phyloP scores from a whole-genome alignment of 2,329 filamentous ascomycete genomes.

The Parastagonospora nodorum region DNA sequence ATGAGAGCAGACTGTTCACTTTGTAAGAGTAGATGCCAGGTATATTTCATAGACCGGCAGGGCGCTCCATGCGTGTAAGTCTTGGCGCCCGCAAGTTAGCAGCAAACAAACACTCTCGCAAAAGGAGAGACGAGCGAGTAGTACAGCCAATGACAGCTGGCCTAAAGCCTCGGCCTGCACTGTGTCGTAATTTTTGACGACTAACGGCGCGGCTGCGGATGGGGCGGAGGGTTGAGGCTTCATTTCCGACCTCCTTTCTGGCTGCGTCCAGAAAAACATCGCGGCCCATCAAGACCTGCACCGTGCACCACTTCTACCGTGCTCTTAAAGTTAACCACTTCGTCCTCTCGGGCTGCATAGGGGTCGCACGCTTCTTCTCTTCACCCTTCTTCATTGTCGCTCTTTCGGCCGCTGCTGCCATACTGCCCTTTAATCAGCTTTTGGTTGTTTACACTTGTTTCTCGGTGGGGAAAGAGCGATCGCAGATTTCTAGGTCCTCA shows the following conservation, averaged over 20 bases:
- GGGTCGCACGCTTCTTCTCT: slow-evolving; percentile 19
- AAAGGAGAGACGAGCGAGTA: slow-evolving; percentile 5
- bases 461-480: neutral
- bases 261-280: slow-evolving; percentile 31
- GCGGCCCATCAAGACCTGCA: slow-evolving; percentile 28
- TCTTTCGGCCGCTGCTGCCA: slow-evolving; percentile 41
- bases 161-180: slow-evolving; percentile 25
- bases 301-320: slow-evolving; percentile 10
- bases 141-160: slow-evolving; percentile 19
- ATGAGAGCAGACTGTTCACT: too few species aligned
- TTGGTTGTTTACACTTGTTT: neutral
- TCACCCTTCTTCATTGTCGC: slow-evolving; percentile 35
- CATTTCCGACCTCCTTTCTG: slow-evolving; percentile 47
- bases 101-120: slow-evolving; percentile 2
- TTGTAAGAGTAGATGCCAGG: too few species aligned
- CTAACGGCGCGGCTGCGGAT: slow-evolving; percentile 30
- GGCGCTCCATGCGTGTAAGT: slow-evolving; percentile 3
- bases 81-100: slow-evolving; percentile 13
- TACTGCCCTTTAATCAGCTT: slow-evolving; percentile 7
- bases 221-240: slow-evolving; percentile 33
- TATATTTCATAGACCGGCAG: neutral
- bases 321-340: slow-evolving; percentile 14
- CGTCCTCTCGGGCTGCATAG: slow-evolving; percentile 22
- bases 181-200: slow-evolving; percentile 24
- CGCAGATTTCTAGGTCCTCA: slow-evolving; percentile 1